A percentile compares a stretch with the other conserved stretches of the same genome.
phyloP scores from a whole-genome alignment of 768 basidiomycete genomes.

The Fibroporia radiculosa region DNA sequence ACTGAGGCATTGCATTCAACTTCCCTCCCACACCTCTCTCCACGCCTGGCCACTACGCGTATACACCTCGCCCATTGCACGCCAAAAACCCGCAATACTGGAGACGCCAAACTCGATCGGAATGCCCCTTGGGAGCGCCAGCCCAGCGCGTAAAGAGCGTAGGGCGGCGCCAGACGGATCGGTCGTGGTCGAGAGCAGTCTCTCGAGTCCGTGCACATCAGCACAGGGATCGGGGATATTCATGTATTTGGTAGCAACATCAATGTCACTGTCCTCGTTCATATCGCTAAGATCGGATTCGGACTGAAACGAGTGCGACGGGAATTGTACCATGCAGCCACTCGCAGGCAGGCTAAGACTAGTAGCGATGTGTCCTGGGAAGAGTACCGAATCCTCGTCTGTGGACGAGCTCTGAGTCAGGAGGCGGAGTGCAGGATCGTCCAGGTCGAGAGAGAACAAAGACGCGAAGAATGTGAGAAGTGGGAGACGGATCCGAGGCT shows the following conservation, averaged over 20 bases:
- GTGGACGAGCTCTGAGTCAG: constrained; percentile 23
- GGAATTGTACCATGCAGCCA: neutral
- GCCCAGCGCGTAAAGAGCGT: constrained; percentile 11
- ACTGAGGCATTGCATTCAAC: neutral
- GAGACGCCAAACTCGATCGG: constrained; percentile 4
- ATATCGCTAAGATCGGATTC: neutral
- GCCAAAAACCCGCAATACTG: constrained; percentile 11
- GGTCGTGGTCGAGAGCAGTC: constrained; percentile 9
- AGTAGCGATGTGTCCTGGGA: constrained; percentile 21
- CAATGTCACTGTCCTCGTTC: neutral
- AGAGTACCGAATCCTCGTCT: constrained; percentile 24
- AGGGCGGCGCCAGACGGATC: constrained; percentile 14
- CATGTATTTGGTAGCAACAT: neutral
- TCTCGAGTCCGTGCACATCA: constrained; percentile 8
- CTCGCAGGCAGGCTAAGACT: constrained; percentile 1
- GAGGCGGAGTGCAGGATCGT: constrained; percentile 31
- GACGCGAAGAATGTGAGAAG: constrained; percentile 30
- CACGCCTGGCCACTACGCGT: constrained; percentile 16
- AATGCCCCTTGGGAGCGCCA: constrained; percentile 4
- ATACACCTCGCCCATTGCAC: constrained; percentile 15
- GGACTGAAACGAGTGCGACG: neutral
- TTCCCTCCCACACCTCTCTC: constrained; percentile 13
- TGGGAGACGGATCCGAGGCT: constrained; percentile 28
- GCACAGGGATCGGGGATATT: neutral
- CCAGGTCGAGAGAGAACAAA: constrained; percentile 30